phyloP scores from a whole-genome alignment of 73 alveolate species.

The Symbiodinium natans region DNA sequence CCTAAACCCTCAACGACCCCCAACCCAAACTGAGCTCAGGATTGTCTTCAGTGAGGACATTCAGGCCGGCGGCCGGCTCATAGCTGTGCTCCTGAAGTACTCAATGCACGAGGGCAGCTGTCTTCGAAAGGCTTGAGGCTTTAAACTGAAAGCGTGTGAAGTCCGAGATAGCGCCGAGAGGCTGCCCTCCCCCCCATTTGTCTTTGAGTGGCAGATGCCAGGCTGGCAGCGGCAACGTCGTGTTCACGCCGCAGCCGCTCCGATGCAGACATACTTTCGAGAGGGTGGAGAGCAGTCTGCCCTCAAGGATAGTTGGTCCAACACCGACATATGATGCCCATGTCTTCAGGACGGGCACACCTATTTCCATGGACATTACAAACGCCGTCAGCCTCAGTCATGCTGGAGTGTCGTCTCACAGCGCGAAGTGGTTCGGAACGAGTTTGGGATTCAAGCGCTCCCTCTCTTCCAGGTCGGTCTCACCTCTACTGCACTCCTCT shows the following conservation, averaged over 20 bases:
- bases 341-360: not conserved
- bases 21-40: slow-evolving; percentile 35
- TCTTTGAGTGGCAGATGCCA: not conserved
- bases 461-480: too few relatives aligned
- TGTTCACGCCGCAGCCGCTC: slow-evolving; percentile 18
- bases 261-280: not conserved
- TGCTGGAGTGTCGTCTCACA: too few relatives aligned
- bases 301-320: too few relatives aligned
- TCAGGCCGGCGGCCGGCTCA: slow-evolving; percentile 3
- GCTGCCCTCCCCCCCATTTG: not conserved
- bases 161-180: not conserved
- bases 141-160: not conserved
- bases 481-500: too few relatives aligned
- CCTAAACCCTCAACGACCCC: too few relatives aligned
- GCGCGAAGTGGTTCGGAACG: too few relatives aligned
- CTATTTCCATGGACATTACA: slow-evolving; percentile 28
- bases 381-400: not conserved
- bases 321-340: too few relatives aligned
- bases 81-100: too few relatives aligned
- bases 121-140: not conserved
- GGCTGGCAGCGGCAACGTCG: slow-evolving; percentile 29
- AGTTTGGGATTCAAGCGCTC: too few relatives aligned
- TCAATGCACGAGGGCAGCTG: not conserved
- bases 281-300: not conserved
- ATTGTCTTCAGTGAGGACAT: slow-evolving; percentile 69